Conservation (phyloP, 2,329 filamentous ascomycete species). For the Dothideomycetes sp. region DNA sequence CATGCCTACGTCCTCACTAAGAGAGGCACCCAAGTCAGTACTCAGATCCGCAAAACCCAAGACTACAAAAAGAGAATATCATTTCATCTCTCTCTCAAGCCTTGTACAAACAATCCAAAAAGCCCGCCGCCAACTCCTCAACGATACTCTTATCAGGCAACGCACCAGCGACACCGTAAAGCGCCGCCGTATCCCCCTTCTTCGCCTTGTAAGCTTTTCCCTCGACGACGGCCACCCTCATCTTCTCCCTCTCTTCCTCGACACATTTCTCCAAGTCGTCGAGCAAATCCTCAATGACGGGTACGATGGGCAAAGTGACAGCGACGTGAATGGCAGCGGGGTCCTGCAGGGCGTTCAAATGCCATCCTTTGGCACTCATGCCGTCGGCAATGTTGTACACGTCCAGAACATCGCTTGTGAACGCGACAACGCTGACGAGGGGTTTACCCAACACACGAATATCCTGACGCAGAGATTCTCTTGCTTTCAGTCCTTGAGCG, state of each 20-base stretch:
- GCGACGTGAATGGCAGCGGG: constrained; percentile 91
- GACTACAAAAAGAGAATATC: no score
- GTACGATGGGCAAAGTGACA: constrained; percentile 77
- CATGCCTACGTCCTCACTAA: no score
- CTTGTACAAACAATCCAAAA: constrained; percentile 89
- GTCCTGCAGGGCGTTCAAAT: constrained; percentile 86
- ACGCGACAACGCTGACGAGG: constrained; percentile 83
- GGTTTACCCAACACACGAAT: constrained; percentile 76
- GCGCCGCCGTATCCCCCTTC: constrained; percentile 69
- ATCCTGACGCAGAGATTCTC: constrained; percentile 59
- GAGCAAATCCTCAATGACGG: constrained; percentile 70
- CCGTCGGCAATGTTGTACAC: constrained; percentile 91
- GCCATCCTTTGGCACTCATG: constrained; percentile 81
- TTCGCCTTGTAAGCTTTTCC: constrained; percentile 53
- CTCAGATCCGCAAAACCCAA: no score
- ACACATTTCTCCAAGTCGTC: constrained; percentile 55
- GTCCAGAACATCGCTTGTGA: constrained; percentile 72
- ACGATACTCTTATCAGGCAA: constrained; percentile 94
- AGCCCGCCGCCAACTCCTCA: constrained; percentile 78
- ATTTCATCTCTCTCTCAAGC: no score
- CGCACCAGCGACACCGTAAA: constrained; percentile 92
- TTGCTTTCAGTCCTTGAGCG: constrained; percentile 60
- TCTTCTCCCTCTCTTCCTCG: constrained; percentile 70
- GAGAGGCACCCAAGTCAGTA: no score
- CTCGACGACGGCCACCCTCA: constrained; percentile 60